Evolutionary conservation across 176 grass and related monocot species (phyloP).

Genomic region (Pontederia paniculata): DNA sequence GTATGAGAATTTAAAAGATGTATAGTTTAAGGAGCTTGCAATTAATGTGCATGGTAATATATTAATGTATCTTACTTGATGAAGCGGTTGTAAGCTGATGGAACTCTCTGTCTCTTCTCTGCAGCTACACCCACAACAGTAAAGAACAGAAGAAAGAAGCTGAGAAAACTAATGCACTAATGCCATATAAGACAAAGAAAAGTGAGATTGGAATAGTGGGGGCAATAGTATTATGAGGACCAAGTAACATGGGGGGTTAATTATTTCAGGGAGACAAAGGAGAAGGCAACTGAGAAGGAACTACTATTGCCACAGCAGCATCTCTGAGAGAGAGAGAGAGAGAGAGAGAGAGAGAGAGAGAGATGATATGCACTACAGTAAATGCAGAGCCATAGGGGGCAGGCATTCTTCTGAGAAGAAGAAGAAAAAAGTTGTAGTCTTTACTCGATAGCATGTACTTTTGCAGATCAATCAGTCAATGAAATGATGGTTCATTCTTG

Average conservation of each 20-base stretch:
- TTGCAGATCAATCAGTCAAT: too few relatives aligned
- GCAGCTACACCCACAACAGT: conserved; percentile 37
- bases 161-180: not conserved
- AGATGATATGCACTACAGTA: conserved; percentile 3
- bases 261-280: not conserved
- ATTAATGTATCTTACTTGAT: conserved; percentile 74
- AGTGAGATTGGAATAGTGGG: too few relatives aligned
- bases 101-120: conserved; percentile 88
- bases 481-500: too few relatives aligned
- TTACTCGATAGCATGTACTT: too few relatives aligned
- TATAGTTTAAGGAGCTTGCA: not conserved
- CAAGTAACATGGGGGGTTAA: too few relatives aligned
- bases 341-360: too few relatives aligned
- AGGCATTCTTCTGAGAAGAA: too few relatives aligned
- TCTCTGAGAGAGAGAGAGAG: too few relatives aligned
- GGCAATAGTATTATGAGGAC: too few relatives aligned
- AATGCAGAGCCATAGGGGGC: too few relatives aligned
- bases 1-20: not conserved
- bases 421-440: too few relatives aligned
- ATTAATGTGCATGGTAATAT: not conserved
- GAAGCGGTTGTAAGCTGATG: conserved; percentile 89
- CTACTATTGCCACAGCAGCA: not conserved
- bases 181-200: too few relatives aligned
- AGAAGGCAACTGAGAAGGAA: not conserved
- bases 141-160: not conserved